A percentile compares a stretch with the other conserved stretches of the same genome.
Evolutionary conservation across 83 land plant species (phyloP).

Genomic region (Thuja plicata): DNA sequence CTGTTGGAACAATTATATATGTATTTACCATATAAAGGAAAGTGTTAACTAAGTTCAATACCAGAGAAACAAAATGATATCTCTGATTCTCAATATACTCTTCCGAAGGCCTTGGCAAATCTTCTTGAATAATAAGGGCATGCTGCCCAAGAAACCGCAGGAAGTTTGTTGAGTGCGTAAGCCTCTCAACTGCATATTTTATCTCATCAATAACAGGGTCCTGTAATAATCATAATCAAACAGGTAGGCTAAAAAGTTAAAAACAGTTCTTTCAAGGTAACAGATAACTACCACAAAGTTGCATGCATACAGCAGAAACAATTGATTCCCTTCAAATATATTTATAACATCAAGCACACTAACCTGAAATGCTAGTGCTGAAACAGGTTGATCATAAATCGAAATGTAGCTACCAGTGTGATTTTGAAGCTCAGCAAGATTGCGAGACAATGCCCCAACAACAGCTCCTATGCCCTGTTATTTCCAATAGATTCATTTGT

Average conservation of each 20-base stretch:
- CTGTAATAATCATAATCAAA: constrained; percentile 30
- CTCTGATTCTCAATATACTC: constrained; percentile 51
- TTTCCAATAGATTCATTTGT: background rate
- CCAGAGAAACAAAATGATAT: constrained; percentile 77
- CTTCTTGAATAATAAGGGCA: constrained; percentile 76
- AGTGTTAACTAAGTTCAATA: constrained; percentile 78
- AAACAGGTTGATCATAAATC: constrained; percentile 75
- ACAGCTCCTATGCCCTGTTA: constrained; percentile 88
- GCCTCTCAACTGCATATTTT: constrained; percentile 61
- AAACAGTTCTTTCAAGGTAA: background rate
- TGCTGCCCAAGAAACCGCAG: constrained; percentile 69
- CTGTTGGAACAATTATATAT: constrained; percentile 96
- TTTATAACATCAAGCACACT: background rate
- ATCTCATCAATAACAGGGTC: constrained; percentile 74
- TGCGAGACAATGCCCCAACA: constrained; percentile 86
- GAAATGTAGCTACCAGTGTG: constrained; percentile 67
- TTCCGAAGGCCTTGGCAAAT: constrained; percentile 44
- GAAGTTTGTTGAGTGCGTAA: constrained; percentile 70
- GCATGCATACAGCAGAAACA: background rate
- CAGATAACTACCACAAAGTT: background rate
- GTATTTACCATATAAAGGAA: constrained; percentile 98
- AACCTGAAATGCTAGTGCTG: constrained; percentile 21
- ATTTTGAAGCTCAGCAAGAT: constrained; percentile 73
- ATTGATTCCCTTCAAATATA: background rate
- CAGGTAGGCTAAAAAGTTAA: background rate